phyloP scores from a whole-genome alignment of 2,329 filamentous ascomycete species.

The Alternaria novae-zelandiae region DNA sequence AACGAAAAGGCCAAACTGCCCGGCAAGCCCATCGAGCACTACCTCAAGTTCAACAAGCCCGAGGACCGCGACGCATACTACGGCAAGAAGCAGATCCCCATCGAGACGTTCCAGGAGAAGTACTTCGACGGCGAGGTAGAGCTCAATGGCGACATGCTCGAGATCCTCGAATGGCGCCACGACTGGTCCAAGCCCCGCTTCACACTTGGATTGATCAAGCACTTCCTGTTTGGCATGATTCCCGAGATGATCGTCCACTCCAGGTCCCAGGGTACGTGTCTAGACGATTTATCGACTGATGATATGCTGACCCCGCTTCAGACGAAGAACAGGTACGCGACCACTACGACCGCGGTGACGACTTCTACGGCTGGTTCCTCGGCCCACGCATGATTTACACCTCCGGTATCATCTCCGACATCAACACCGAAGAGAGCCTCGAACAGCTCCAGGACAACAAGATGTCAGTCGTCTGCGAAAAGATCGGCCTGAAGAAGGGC shows the following conservation, averaged over 20 bases:
- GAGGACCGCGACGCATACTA: slow-evolving; percentile 70
- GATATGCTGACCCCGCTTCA: slow-evolving; percentile 42
- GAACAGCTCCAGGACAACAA: slow-evolving; percentile 99
- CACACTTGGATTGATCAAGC: slow-evolving; percentile 83
- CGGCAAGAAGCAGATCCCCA: slow-evolving; percentile 80
- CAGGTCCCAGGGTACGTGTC: slow-evolving; percentile 74
- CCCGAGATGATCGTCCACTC: slow-evolving; percentile 93
- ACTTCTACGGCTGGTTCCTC: slow-evolving; percentile 98
- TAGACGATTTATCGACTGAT: not conserved
- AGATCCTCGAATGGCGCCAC: slow-evolving; percentile 90
- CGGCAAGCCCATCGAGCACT: slow-evolving; percentile 87
- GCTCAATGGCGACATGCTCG: slow-evolving; percentile 91
- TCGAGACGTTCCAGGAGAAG: slow-evolving; percentile 97
- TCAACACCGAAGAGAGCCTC: slow-evolving; percentile 84
- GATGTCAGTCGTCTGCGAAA: slow-evolving; percentile 91
- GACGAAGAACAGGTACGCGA: slow-evolving; percentile 98
- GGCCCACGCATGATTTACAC: slow-evolving; percentile 99
- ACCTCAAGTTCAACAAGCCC: slow-evolving; percentile 78
- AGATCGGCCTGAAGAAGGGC: slow-evolving; percentile 82
- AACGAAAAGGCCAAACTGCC: slow-evolving; percentile 91
- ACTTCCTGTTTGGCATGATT: slow-evolving; percentile 85
- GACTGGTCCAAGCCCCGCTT: slow-evolving; percentile 97
- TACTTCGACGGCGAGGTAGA: slow-evolving; percentile 96
- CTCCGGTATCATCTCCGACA: slow-evolving; percentile 89
- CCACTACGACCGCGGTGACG: slow-evolving; percentile 97